Conservation (phyloP, 106 monocot species). For the Dioscorea dumetorum region DNA sequence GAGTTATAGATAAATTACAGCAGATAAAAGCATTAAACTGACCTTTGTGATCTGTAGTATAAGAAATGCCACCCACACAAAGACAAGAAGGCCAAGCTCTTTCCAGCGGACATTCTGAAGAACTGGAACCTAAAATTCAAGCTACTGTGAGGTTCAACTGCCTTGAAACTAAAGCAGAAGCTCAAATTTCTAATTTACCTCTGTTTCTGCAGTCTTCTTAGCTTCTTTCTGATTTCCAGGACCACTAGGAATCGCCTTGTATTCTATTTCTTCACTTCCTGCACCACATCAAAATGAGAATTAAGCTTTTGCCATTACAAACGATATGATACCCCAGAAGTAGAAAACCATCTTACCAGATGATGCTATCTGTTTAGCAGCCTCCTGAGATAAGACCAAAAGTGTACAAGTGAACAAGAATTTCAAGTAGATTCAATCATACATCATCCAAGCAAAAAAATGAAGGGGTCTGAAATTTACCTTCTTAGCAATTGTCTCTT, state of each 20-base stretch:
- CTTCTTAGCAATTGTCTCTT: constrained; percentile 66
- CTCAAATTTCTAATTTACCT: constrained; percentile 17
- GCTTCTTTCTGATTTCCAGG: constrained; percentile 22
- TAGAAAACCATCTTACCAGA: constrained; percentile 22
- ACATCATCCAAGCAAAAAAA: too few relatives aligned
- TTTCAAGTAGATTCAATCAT: too few relatives aligned
- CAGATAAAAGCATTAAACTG: neutral
- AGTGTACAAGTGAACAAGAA: too few relatives aligned
- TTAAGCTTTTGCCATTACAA: neutral
- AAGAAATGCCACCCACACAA: constrained; percentile 74
- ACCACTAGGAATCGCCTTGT: constrained; percentile 45
- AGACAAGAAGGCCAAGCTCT: constrained; percentile 67
- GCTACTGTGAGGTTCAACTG: too few relatives aligned
- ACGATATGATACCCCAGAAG: neutral
- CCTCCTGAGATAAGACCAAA: constrained; percentile 33
- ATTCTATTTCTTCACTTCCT: constrained; percentile 43
- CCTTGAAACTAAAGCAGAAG: too few relatives aligned
- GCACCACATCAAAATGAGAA: neutral
- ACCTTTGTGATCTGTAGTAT: constrained; percentile 56
- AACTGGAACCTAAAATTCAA: constrained; percentile 34
- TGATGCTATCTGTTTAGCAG: constrained; percentile 23
- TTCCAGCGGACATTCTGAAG: constrained; percentile 63
- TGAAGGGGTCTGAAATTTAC: constrained; percentile 6
- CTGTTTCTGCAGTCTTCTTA: constrained; percentile 17
- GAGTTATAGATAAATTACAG: too few relatives aligned